Evolutionary conservation across 2,329 filamentous ascomycete genomes (phyloP), one percentile per base, ranked within the genome.

Genomic region (Exserohilum rostratum): DNA sequence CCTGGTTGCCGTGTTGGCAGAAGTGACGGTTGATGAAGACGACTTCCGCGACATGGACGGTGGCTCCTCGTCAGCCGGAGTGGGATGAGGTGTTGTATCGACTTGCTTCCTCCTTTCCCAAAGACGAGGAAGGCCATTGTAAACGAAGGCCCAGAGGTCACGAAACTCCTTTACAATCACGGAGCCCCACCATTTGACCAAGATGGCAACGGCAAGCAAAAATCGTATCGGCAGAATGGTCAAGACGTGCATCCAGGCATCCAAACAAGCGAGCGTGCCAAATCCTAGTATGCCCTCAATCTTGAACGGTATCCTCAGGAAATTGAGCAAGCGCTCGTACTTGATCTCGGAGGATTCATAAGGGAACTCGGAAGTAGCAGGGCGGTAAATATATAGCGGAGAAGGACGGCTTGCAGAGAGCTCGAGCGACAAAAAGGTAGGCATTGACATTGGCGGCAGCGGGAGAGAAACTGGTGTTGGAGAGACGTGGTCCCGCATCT

Each of bases 161-260:
- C 81, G 82, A 1, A 82, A 80, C 73, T 98, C 93, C 60, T 88
- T 89, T 4, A 81, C 81, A 2, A 93, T 64, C 18, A 92, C 85
- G 30, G 89, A 85, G 2, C 76, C 82, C 90, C 91, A 96, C 83
- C 93, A 98, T 56, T 85, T 83, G 9, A 86, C 74, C 22, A 99
- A 78, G 2, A 98, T 87, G 17, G 85, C 86, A 0, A 93, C 67
- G 1, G 95, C 93, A 54, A 93, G 89, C 49, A 90, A 74, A 66
- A 99, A 98, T 2, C 95, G 85, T 55, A 99, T 83, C 0, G 95
- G 95, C 0, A 99, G 80, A 39, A 99, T 96, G 0, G 95, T 99
- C 66, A 99, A 96, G 0, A 91, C 96, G 77, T 97, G 95, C 1
- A 99, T 84, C 92, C 93, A 99, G 1, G 93, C 90, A 73, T 99